Base-by-base conservation (phyloP, 306 rosid species). In the Inga oerstediana region DNA sequence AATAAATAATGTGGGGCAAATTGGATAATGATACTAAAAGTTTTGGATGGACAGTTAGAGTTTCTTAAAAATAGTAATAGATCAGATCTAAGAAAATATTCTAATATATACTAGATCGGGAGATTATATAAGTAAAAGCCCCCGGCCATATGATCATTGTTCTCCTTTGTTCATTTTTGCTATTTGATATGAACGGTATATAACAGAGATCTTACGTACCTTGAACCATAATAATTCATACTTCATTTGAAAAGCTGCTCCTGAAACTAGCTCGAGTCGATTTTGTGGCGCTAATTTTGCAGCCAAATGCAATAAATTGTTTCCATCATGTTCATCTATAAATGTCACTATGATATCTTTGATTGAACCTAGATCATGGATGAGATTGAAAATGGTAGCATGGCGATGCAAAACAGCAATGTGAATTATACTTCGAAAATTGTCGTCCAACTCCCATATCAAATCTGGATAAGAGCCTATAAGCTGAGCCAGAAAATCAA, bases 181-280 rank as follows among this genome's bases (percentile, higher is more conserved):
- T 54, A 16, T 54, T 5, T 17, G 10, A 1, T 19, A 19, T 54
- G 62, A 19, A 54, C 62, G 7, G 20, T 58, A 58, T n/a, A 58
- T 5, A 15, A 8, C 12, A 22, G 65, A 58, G 65, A 58, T 20
- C 32, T 17, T 14, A 16, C 58, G 19, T 81, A 87, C 89, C 89
- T 87, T 27, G 54, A 87, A 87, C 89, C 89, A 87, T 59, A 49
- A 4, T 59, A 87, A 10, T 82, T 87, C 89, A 1, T 46, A 67
- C 61, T 41, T 54, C 89, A 87, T 87, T 30, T 87, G 87, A 43
- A 87, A 48, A 67, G 86, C 86, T 59, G 84, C 87, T 72, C 87
- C 89, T 8, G 83, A 78, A 61, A 87, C 73, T 22, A 81, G 22
- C 65, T 87, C 77, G 59, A 87, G 89, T 22, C 30, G 84, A 51